A percentile compares a stretch with the other conserved stretches of the same genome.
Conservation (phyloP, 2,329 filamentous ascomycete species). For the Trichoderma asperellum region DNA sequence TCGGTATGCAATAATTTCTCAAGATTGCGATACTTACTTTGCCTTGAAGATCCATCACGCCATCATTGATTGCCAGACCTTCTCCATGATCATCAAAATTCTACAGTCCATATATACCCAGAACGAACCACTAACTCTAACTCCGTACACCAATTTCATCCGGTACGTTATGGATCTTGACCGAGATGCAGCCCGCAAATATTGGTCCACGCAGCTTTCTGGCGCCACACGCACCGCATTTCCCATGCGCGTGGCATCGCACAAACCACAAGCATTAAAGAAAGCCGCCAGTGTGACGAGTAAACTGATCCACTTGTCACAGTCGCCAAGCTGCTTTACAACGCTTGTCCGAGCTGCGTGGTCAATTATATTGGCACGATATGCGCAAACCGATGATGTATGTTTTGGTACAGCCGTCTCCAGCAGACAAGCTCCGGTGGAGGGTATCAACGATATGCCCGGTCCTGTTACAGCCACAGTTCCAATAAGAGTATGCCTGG, state of each 20-base stretch:
- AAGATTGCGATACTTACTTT: neutral
- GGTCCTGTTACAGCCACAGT: conserved; percentile 34
- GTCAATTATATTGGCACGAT: conserved; percentile 38
- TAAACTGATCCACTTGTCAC: neutral
- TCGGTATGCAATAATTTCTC: neutral
- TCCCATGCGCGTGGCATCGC: neutral
- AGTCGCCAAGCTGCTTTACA: neutral
- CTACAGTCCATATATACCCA: neutral
- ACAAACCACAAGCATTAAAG: neutral
- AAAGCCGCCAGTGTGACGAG: neutral
- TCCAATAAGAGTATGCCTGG: conserved; percentile 22
- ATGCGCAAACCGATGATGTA: conserved; percentile 37
- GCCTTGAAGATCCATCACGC: conserved; percentile 12
- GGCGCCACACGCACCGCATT: conserved; percentile 19
- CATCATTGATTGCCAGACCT: conserved; percentile 11
- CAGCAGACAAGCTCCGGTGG: conserved; percentile 32
- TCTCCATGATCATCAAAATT: neutral
- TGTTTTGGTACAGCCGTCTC: conserved; percentile 34
- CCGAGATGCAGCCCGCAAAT: conserved; percentile 4
- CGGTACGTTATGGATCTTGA: conserved; percentile 15
- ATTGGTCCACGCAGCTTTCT: conserved; percentile 30
- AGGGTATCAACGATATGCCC: conserved; percentile 31
- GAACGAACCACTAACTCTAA: neutral
- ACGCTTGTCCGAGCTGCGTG: conserved; percentile 23
- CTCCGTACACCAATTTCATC: conserved; percentile 5